Percentiles rank a stretch among this genome's conserved stretches.
Evolutionary conservation across 345 rosid genomes (phyloP).

Genomic region (Hirschfeldia incana): DNA sequence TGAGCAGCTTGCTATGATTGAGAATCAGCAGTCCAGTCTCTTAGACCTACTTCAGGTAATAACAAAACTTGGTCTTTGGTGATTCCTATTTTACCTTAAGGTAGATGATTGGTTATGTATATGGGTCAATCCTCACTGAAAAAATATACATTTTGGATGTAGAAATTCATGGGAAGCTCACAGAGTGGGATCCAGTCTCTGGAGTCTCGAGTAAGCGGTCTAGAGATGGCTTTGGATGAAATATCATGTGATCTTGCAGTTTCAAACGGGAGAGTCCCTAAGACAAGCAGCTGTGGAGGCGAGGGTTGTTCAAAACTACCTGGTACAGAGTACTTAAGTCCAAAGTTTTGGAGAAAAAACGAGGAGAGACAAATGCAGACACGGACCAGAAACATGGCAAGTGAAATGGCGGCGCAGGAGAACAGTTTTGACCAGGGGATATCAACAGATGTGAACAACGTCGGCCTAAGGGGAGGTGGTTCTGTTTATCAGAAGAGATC

Average conservation of each 20-base stretch:
- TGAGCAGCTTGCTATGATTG: conserved; percentile 83
- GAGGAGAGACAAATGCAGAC: conserved; percentile 46
- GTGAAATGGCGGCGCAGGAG: conserved; percentile 35
- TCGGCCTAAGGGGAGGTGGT: conserved; percentile 36
- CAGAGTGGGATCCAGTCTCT: conserved; percentile 80
- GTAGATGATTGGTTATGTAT: conserved; percentile 3
- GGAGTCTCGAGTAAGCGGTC: conserved; percentile 81
- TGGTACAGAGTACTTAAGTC: conserved; percentile 77
- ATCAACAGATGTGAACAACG: conserved; percentile 39
- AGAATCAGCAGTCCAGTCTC: conserved; percentile 81
- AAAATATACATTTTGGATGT: conserved; percentile 20
- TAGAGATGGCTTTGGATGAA: conserved; percentile 94
- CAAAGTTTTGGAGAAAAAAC: conserved; percentile 82
- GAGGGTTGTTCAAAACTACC: conserved; percentile 85
- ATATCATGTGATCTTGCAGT: conserved; percentile 79
- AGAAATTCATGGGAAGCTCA: conserved; percentile 94
- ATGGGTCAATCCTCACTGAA: conserved; percentile 20
- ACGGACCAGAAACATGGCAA: conserved; percentile 27
- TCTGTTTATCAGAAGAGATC: conserved; percentile 40
- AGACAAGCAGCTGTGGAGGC: conserved; percentile 42
- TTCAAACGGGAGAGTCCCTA: conserved; percentile 64
- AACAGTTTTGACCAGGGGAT: conserved; percentile 28
- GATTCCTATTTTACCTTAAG: background rate
- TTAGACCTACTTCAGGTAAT: conserved; percentile 80
- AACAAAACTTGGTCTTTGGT: conserved; percentile 4